Percentiles rank a stretch among this genome's conserved stretches.
These are phyloP conservation scores for Nicotiana tabacum DNA, from an alignment of 257 asterid genomes.

Conservation along the genomic window DNA sequence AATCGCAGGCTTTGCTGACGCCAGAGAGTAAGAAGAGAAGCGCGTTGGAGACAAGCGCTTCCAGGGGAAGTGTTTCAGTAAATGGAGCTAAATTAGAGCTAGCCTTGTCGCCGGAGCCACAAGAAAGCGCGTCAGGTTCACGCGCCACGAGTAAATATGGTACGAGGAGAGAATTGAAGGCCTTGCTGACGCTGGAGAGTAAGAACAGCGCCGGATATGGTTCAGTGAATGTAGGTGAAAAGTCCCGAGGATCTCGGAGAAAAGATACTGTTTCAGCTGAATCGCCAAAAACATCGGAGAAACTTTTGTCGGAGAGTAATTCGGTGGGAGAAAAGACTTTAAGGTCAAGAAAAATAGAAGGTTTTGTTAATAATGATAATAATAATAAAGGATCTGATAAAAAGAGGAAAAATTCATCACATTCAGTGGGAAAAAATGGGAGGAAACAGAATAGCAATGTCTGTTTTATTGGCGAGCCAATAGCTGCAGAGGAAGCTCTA, in stretches of 20 bases:
- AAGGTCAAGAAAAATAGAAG: slow-evolving; percentile 42
- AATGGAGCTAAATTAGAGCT: neutral
- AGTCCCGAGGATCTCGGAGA: slow-evolving; percentile 1
- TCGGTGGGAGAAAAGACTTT: slow-evolving; percentile 31
- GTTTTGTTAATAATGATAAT: slow-evolving; percentile 13
- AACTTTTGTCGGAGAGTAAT: neutral
- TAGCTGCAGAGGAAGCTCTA: slow-evolving; percentile 66
- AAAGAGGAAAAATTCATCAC: slow-evolving; percentile 3
- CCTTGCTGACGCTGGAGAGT: neutral
- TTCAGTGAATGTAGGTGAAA: neutral
- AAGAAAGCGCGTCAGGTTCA: neutral
- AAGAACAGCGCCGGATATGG: neutral
- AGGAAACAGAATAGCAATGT: slow-evolving; percentile 20
- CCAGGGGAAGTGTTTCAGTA: neutral
- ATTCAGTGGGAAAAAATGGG: neutral
- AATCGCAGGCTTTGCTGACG: neutral
- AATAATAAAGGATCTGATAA: neutral
- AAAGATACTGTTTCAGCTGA: slow-evolving; percentile 8
- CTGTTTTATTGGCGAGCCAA: slow-evolving; percentile 61
- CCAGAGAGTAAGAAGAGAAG: neutral
- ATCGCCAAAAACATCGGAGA: neutral
- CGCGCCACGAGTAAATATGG: neutral
- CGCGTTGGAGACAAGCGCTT: neutral
- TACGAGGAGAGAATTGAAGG: neutral
- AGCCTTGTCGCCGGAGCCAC: neutral